Evolutionary conservation across 2,329 filamentous ascomycete species (phyloP).

Genomic region (Aotearoamyces nothofagi): DNA sequence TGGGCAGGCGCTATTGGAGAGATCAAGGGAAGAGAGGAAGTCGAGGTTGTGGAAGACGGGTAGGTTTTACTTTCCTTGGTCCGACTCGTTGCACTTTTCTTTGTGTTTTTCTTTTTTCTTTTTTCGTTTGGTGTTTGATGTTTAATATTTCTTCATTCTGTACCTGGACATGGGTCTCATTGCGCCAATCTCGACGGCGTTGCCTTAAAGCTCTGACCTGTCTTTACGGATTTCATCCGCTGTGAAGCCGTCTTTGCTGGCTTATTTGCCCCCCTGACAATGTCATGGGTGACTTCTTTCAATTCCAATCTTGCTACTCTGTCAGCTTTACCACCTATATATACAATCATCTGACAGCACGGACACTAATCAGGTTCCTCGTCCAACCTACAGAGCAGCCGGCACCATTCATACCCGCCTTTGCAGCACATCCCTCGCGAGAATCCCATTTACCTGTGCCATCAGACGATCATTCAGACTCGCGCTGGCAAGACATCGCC

Average conservation of each 20-base stretch:
- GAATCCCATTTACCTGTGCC: slow-evolving; percentile 74
- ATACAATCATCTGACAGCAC: slow-evolving; percentile 35
- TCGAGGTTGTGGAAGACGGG: slow-evolving; percentile 33
- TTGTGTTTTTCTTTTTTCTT: slow-evolving; percentile 10
- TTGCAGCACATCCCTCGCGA: slow-evolving; percentile 79
- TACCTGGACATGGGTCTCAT: no score
- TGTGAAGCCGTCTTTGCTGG: no score
- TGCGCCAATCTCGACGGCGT: no score
- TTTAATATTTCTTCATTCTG: not conserved
- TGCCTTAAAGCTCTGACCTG: no score
- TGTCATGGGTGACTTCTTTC: no score
- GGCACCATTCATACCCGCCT: slow-evolving; percentile 50
- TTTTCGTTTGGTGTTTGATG: not conserved
- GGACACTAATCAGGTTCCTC: slow-evolving; percentile 75
- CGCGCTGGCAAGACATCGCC: slow-evolving; percentile 74
- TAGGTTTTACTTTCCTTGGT: slow-evolving; percentile 28
- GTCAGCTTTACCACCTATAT: no score
- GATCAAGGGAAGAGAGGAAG: slow-evolving; percentile 46
- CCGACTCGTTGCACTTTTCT: slow-evolving; percentile 2
- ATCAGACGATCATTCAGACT: slow-evolving; percentile 64
- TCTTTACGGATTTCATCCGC: no score
- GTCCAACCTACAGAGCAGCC: slow-evolving; percentile 56
- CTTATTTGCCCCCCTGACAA: no score
- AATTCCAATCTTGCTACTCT: no score
- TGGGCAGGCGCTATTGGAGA: slow-evolving; percentile 63